Base-by-base conservation (phyloP, 441 rosid genomes). In the Eruca vesicaria region DNA sequence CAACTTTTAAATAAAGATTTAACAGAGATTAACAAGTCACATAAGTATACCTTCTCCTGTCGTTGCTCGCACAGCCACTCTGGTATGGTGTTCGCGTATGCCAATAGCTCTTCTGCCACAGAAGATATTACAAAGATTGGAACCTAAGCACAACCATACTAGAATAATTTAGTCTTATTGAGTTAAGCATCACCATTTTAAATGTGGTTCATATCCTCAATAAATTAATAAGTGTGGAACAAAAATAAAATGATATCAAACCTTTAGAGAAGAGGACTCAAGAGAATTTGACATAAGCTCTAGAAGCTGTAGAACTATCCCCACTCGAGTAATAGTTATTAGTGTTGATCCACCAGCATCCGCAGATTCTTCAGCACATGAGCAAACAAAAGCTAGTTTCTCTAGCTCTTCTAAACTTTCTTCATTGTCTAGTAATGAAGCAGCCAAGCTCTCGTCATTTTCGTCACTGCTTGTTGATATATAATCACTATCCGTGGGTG, bases 21-120 rank as follows among this genome's bases (percentile, higher is more conserved):
- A 62, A 56, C 16, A 60, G 19, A 33, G 21, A 58, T 26, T 63
- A 19, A 43, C 23, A 61, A 45, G 66, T 11, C 15, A 62, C 11
- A 16, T 62, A 69, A 64, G 81, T 15, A 48, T 78, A 94, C 99
- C 88, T 87, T 90, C 75, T 88, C 91, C 81, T 90, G 94, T 20
- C 90, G 86, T 70, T 84, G 82, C 80, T 86, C 84, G 79, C 94
- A 90, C 33, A 95, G 74, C 99, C 99, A 92, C 82, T 95, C 99
- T 55, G 98, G 98, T 74, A 95, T 75, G 48, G 82, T 76, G 73
- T 85, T 89, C 64, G 88, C 75, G 82, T 80, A 89, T 16, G 96
- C 88, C 84, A 95, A 75, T 68, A 92, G 74, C 82, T 95, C 96
- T 82, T 85, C 88, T 19, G 94, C 99, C 53, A 84, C 68, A 66